Base-by-base conservation (phyloP, 2,329 filamentous ascomycete genomes). In the Dendrostoma leiphaemia region DNA sequence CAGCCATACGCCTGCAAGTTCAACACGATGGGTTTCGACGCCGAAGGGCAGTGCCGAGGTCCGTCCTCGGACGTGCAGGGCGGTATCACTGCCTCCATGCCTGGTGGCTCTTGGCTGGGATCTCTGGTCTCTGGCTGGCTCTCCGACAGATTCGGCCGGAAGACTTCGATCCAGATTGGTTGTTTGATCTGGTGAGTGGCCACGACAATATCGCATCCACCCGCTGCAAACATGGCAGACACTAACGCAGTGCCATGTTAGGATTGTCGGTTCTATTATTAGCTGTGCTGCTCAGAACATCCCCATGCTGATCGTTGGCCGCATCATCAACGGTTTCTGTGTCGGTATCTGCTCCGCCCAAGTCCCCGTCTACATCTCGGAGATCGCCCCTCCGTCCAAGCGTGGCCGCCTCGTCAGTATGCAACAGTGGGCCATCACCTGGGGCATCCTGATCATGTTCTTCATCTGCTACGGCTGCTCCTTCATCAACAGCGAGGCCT, bases 331-430 rank as follows among this genome's bases (percentile, higher is more conserved):
- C 70, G 87, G 87, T 56, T 66, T 90, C 60, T 81, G 81, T 45
- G 86, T 90, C 56, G 88, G 87, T 60, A 89, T 90, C 65, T 86
- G 82, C 67, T 89, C 85, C 23, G 84, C 86, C 24, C 84, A 89
- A 65, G 86, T 88, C 2, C 85, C 85, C 0, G 85, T 88, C 54
- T 89, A 89, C 67, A 82, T 89, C 47, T 81, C 84, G 29, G 87
- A 90, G 65, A 66, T 88, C 23, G 80, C 76, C 0, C 75, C 73
- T 66, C 62, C 80, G 68, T 75, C 72, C 58, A 70, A 69, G 61
- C 67, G 74, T 34, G 74, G 74, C 26, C 70, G 71, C 10, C 66
- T 77, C 29, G 71, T 77, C 32, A 68, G 70, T 10, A 69, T 75
- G 62, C 73, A 77, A 61, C 74, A 77, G 59, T 74, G 69, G 69